A percentile compares a stretch with the other conserved stretches of the same genome.
These are phyloP conservation scores for Larix sibirica DNA, from an alignment of 83 land plant genomes.

Conservation along the genomic window DNA sequence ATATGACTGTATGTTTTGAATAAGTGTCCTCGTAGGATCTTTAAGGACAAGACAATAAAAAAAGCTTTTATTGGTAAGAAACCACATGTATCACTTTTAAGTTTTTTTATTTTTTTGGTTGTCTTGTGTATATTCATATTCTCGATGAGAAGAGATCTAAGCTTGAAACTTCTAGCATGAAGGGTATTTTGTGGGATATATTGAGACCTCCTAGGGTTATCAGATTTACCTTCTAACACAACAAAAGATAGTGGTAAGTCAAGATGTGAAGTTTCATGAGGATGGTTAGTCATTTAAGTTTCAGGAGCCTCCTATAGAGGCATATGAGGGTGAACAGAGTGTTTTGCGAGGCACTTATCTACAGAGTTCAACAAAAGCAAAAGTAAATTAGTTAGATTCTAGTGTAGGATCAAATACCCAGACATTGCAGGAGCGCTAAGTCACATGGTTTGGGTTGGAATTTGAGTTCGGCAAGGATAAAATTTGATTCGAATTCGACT, in stretches of 20 bases:
- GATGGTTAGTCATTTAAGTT: background rate
- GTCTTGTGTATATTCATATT: background rate
- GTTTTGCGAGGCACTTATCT: background rate
- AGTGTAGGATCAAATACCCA: background rate
- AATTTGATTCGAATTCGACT: too few relatives aligned
- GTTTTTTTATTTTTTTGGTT: background rate
- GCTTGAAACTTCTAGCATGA: background rate
- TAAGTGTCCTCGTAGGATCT: background rate
- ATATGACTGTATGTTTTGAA: background rate
- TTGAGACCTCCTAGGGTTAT: background rate
- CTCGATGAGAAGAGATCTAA: background rate
- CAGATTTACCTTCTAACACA: background rate
- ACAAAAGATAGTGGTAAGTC: background rate
- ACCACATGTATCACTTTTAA: background rate
- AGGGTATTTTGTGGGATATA: background rate
- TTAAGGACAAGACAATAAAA: background rate
- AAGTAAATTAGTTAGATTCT: too few relatives aligned
- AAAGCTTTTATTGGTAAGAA: background rate
- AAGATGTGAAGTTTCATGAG: background rate
- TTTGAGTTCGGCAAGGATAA: too few relatives aligned
- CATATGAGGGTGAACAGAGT: background rate
- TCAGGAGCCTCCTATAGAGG: background rate
- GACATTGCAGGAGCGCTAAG: background rate
- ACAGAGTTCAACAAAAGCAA: too few relatives aligned
- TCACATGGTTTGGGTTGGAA: too few relatives aligned